phyloP scores from a whole-genome alignment of 345 rosid species.

The Cochlearia excelsa region DNA sequence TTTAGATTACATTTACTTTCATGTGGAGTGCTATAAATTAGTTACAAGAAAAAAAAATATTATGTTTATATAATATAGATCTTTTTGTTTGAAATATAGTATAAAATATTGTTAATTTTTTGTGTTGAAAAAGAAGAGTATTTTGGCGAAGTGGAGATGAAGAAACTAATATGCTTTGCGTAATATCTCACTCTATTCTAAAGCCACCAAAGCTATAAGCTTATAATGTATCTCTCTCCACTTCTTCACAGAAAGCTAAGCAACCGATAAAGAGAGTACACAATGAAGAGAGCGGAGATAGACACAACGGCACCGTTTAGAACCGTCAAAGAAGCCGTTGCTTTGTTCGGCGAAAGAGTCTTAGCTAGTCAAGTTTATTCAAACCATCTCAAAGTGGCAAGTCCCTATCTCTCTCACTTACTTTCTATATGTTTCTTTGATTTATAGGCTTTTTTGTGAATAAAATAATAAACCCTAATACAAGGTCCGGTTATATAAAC shows the following conservation, averaged over 20 bases:
- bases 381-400: constrained; percentile 56
- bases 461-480: no score
- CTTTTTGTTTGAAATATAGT: no score
- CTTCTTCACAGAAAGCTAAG: constrained; percentile 9
- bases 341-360: constrained; percentile 75
- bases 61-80: no score
- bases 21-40: no score
- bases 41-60: no score
- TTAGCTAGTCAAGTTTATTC: constrained; percentile 58
- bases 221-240: constrained; percentile 22
- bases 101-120: no score
- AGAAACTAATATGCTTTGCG: constrained; percentile 47
- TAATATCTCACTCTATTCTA: constrained; percentile 17
- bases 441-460: no score
- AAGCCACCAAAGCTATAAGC: constrained; percentile 30
- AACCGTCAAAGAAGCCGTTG: constrained; percentile 76
- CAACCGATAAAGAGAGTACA: constrained; percentile 25
- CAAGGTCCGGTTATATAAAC: no score
- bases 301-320: constrained; percentile 71
- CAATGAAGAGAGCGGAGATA: constrained; percentile 58
- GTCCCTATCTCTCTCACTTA: background rate
- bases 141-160: constrained; percentile 66
- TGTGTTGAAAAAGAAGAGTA: background rate
- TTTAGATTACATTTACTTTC: no score
- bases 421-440: background rate